Percentiles rank a stretch among this genome's conserved stretches.
phyloP scores from a whole-genome alignment of 148 eudicot species.

The Nyssa sinensis region DNA sequence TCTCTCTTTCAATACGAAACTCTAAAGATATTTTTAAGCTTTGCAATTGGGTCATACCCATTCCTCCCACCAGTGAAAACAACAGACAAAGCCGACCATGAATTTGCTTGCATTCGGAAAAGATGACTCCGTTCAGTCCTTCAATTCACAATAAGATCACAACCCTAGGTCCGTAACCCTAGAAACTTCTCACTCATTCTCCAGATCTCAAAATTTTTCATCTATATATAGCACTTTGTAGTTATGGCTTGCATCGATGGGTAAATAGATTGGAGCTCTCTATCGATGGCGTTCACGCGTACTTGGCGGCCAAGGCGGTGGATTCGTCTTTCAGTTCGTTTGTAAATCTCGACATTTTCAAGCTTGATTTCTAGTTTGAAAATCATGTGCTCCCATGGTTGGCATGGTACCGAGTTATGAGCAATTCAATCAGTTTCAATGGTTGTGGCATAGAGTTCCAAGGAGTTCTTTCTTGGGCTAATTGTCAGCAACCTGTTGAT shows the following conservation, averaged over 20 bases:
- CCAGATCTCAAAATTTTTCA: neutral
- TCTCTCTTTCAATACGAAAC: too few species aligned
- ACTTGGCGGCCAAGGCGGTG: conserved; percentile 86
- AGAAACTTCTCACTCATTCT: neutral
- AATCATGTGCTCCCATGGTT: conserved; percentile 49
- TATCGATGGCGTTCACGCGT: conserved; percentile 79
- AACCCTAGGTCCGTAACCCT: neutral
- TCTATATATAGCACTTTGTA: neutral
- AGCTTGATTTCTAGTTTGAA: conserved; percentile 78
- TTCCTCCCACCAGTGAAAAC: too few species aligned
- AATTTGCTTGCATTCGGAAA: too few species aligned
- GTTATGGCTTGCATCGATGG: conserved; percentile 59
- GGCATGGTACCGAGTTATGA: conserved; percentile 66
- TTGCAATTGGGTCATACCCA: too few species aligned
- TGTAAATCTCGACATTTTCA: conserved; percentile 72
- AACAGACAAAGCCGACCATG: too few species aligned
- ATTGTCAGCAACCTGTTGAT: conserved; percentile 77
- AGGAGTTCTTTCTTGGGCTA: conserved; percentile 60
- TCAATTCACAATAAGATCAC: neutral
- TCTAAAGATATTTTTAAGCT: too few species aligned
- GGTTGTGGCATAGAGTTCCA: conserved; percentile 68
- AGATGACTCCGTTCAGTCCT: too few species aligned
- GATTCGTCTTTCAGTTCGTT: conserved; percentile 88
- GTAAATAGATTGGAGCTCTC: conserved; percentile 80
- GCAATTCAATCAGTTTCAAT: conserved; percentile 70